Percentiles rank a stretch among this genome's conserved stretches.
phyloP scores from a whole-genome alignment of 768 basidiomycete species.

The Gymnopilus dilepis region DNA sequence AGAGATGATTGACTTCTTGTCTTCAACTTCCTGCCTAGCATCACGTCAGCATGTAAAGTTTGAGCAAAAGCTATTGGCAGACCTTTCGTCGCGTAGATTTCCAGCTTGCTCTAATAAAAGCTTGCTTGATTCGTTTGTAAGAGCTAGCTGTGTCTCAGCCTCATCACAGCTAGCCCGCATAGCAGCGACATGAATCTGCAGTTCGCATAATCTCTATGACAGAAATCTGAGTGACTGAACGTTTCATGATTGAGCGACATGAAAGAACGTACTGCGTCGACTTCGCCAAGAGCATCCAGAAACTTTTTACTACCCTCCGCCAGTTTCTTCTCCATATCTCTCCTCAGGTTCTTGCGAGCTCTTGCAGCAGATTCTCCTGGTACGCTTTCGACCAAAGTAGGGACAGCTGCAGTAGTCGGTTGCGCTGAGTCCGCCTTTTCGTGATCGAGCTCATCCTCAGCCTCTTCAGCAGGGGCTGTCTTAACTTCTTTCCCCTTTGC shows the following conservation, averaged over 20 bases:
- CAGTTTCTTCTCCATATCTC: conserved; percentile 85
- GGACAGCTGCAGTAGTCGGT: conserved; percentile 4
- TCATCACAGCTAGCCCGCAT: conserved; percentile 88
- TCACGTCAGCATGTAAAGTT: background rate
- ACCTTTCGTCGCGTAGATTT: conserved; percentile 77
- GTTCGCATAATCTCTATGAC: conserved; percentile 77
- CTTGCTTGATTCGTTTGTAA: conserved; percentile 79
- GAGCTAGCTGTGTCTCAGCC: conserved; percentile 75
- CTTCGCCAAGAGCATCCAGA: conserved; percentile 82
- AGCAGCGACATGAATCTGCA: conserved; percentile 76
- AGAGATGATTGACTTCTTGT: conserved; percentile 73
- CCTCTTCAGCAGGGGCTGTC: conserved; percentile 25
- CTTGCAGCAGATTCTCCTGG: conserved; percentile 71
- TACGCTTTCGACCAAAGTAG: conserved; percentile 36
- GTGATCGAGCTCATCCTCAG: conserved; percentile 39
- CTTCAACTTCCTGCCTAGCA: conserved; percentile 68
- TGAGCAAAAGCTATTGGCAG: conserved; percentile 19
- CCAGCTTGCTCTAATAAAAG: conserved; percentile 84
- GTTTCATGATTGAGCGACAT: conserved; percentile 1
- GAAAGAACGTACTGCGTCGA: conserved; percentile 79
- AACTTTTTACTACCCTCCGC: conserved; percentile 85
- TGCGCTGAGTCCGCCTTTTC: conserved; percentile 32
- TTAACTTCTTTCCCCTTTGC: conserved; percentile 41
- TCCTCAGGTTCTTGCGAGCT: conserved; percentile 79
- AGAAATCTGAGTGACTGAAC: background rate